phyloP scores from a whole-genome alignment of 164 flowering plant genomes.

The Aristolochia fimbriata region DNA sequence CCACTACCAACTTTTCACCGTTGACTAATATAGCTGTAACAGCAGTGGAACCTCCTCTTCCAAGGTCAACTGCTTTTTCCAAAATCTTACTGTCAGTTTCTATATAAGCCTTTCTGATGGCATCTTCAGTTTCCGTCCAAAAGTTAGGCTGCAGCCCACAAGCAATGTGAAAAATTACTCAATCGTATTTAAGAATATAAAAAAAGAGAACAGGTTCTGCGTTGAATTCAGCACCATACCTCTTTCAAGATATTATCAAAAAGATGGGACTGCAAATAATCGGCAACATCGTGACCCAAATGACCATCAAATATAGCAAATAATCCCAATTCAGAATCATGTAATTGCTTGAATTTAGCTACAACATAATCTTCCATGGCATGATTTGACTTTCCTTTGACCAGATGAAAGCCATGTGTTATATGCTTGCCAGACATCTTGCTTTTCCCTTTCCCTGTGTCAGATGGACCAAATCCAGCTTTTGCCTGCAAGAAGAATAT shows the following conservation, averaged over 20 bases:
- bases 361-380: constrained; percentile 84
- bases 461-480: constrained; percentile 56
- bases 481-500: constrained; percentile 39
- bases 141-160: constrained; percentile 49
- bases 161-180: background rate
- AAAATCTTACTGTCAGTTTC: constrained; percentile 55
- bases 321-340: constrained; percentile 68
- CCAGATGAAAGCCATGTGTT: constrained; percentile 74
- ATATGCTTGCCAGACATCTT: constrained; percentile 51
- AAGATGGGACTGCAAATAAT: constrained; percentile 58
- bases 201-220: constrained; percentile 4
- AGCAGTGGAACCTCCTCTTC: constrained; percentile 94
- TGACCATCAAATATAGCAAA: constrained; percentile 98
- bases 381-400: constrained; percentile 68
- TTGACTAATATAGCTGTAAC: constrained; percentile 88
- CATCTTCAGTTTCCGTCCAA: constrained; percentile 67
- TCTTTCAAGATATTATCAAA: constrained; percentile 78
- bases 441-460: constrained; percentile 86
- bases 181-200: background rate
- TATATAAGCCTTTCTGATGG: constrained; percentile 59
- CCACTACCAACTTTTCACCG: constrained; percentile 67
- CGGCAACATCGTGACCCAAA: constrained; percentile 68
- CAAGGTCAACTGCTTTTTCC: constrained; percentile 61
- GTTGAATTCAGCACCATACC: constrained; percentile 28
- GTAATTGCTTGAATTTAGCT: constrained; percentile 68